Evolutionary conservation across 192 early-diverging fungal species (phyloP).

Genomic region (Umbelopsis isabellina): DNA sequence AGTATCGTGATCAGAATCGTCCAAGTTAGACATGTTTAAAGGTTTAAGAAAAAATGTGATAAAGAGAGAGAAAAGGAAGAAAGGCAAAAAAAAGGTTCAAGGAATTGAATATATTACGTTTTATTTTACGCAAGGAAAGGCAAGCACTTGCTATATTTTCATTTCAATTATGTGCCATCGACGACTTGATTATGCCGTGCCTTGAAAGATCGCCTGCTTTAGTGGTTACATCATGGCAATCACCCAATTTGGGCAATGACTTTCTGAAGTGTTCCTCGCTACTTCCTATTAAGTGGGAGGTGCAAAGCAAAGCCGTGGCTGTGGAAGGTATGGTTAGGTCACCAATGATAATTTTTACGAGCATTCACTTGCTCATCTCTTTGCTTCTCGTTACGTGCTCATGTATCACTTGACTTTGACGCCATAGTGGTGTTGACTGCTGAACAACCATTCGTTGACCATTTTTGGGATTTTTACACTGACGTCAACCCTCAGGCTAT

Average conservation of each 20-base stretch:
- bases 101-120: not conserved
- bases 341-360: not conserved
- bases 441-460: too few relatives aligned
- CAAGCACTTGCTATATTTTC: not conserved
- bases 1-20: not conserved
- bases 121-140: not conserved
- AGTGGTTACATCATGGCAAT: not conserved
- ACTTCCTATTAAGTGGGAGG: conserved; percentile 1
- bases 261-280: not conserved
- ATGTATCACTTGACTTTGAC: too few relatives aligned
- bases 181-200: conserved; percentile 1
- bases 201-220: conserved; percentile 8
- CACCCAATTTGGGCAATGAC: conserved; percentile 7
- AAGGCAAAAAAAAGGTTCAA: not conserved
- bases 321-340: not conserved
- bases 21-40: too few relatives aligned
- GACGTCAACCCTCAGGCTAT: not conserved
- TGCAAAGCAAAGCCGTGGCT: not conserved
- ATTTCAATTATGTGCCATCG: not conserved
- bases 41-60: too few relatives aligned
- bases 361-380: not conserved
- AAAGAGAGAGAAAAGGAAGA: not conserved
- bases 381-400: too few relatives aligned
- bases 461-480: too few relatives aligned
- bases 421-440: too few relatives aligned